These are phyloP conservation scores for Isatis lusitanica DNA, from an alignment of 441 rosid species.

Conservation along the genomic window DNA sequence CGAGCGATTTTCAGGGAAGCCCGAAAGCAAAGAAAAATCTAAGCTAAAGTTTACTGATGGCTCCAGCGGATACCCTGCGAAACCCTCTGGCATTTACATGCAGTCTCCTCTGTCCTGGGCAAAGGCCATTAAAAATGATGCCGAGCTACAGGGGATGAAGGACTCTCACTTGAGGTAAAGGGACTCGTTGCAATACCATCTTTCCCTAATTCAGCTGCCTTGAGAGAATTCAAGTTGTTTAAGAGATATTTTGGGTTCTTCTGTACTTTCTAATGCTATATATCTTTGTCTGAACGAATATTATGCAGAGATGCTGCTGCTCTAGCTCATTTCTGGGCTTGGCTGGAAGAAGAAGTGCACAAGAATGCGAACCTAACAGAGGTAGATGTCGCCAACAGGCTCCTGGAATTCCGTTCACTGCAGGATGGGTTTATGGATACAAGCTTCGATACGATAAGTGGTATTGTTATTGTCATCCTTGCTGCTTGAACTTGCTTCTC, in stretches of 20 bases:
- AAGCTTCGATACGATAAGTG: constrained; percentile 96
- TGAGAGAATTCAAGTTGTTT: background rate
- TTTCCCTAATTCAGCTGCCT: background rate
- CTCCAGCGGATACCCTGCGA: constrained; percentile 43
- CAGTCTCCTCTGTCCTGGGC: constrained; percentile 76
- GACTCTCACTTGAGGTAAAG: constrained; percentile 82
- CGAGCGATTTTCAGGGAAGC: constrained; percentile 45
- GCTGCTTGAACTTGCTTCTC: constrained; percentile 10
- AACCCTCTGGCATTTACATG: constrained; percentile 64
- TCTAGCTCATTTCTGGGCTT: constrained; percentile 84
- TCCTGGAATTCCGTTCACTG: constrained; percentile 81
- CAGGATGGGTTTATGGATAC: constrained; percentile 90
- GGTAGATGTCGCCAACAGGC: constrained; percentile 85
- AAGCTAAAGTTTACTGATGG: constrained; percentile 34
- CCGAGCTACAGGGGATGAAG: constrained; percentile 87
- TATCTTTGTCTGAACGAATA: background rate
- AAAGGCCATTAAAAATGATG: constrained; percentile 84
- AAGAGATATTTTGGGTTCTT: background rate
- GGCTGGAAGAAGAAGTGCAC: constrained; percentile 85
- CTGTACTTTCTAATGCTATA: background rate
- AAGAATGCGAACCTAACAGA: constrained; percentile 70
- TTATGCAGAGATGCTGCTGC: constrained; percentile 94
- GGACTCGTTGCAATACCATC: constrained; percentile 13
- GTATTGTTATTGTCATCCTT: constrained; percentile 46
- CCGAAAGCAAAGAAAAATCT: constrained; percentile 37